phyloP scores from a whole-genome alignment of 2,329 filamentous ascomycete species.

The Aspergillus aculeatus region DNA sequence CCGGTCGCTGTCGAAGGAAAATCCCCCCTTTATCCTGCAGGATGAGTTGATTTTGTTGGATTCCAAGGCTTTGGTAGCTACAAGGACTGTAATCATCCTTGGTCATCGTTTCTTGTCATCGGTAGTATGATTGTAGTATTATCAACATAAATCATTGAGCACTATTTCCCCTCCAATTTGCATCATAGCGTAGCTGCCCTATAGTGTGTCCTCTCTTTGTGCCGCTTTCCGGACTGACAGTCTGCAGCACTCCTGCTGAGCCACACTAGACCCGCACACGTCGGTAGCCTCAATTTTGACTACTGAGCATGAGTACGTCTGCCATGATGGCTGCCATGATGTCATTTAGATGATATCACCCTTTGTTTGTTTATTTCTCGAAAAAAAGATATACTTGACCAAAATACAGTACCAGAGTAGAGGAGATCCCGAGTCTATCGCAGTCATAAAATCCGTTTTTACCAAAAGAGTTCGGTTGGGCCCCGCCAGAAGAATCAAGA shows the following conservation, averaged over 20 bases:
- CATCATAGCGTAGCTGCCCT: background rate
- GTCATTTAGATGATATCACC: background rate
- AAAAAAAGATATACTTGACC: background rate
- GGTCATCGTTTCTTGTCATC: background rate
- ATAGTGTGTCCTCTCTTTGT: background rate
- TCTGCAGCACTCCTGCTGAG: slow-evolving; percentile 7
- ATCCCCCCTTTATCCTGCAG: background rate
- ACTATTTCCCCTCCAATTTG: background rate
- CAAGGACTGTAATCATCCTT: background rate
- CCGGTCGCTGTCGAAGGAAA: background rate
- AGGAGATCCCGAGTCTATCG: no score
- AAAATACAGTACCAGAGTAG: background rate
- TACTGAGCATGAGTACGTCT: background rate
- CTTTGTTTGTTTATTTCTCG: background rate
- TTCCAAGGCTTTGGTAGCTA: background rate
- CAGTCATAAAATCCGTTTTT: background rate
- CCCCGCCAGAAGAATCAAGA: background rate
- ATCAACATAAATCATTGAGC: background rate
- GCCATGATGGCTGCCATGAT: background rate
- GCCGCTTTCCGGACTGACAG: background rate
- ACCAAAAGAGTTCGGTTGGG: background rate
- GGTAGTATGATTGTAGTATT: background rate
- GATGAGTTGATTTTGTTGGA: background rate
- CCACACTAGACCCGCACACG: slow-evolving; percentile 16
- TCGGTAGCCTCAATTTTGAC: background rate